Evolutionary conservation across 2,329 filamentous ascomycete species (phyloP), one percentile per base, ranked within the genome.

Genomic region (Paracamarosporium sp.): DNA sequence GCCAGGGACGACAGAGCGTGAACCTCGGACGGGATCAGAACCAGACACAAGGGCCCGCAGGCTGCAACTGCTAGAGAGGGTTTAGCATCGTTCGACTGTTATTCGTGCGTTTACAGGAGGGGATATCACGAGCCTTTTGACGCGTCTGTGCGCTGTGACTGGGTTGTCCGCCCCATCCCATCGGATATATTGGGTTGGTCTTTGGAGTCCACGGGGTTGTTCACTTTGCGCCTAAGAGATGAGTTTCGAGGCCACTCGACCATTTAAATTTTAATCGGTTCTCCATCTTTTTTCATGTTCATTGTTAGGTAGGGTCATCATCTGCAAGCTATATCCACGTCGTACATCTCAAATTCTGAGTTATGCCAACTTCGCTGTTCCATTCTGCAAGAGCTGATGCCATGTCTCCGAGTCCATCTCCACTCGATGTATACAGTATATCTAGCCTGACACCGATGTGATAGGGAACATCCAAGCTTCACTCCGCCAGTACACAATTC

Each of bases 11-110:
- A 64, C 81, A 84, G 56, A 88, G 88, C 52, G 89, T 91, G 35
- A 88, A 91, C 75, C 79, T 91, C 63, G 83, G 88, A 67, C 85
- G 85, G 33, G 84, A 88, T 72, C 80, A 86, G 53, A 82, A 86
- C 55, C 68, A 72, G 64, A 87, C 87, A 55, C 84, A 88, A 73
- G 82, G 82, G 53, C 83, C 82, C 20, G 83, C 81, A 58, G 81
- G 82, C 45, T 91, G 88, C 80, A 86, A 87, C 71, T 90, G 88
- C 76, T 91, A 83, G 79, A 68, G 56, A 61, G 48, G 50, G 53
- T 55, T 57, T 45, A 59, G 59, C 55, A 56, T 53, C 56, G 47
- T 54, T 63, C 48, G 24, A 27, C 7, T 55, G 47, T 38, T 38
- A 30, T 27, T 36, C n/a, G 27, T 52, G 47, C 33, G 24, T 40